A percentile compares a stretch with the other conserved stretches of the same genome.
phyloP scores from a whole-genome alignment of 805 yeast species.

The Gaillardinia entomophila region DNA sequence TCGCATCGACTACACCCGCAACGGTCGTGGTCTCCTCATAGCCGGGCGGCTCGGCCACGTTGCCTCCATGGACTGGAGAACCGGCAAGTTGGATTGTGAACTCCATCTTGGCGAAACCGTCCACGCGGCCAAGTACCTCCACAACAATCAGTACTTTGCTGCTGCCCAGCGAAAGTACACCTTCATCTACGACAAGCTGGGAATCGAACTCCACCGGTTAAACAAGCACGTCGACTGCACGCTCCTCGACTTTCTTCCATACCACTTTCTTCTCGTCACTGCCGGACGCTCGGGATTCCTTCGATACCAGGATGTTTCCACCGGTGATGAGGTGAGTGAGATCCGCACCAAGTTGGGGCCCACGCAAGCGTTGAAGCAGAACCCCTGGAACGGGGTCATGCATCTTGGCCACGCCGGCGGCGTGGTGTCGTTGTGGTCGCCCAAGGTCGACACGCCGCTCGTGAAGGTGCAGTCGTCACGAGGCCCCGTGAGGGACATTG shows the following conservation, averaged over 20 bases:
- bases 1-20: conserved; percentile 70
- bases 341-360: conserved; percentile 86
- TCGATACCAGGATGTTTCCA: conserved; percentile 92
- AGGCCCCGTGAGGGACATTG: conserved; percentile 83
- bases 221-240: conserved; percentile 87
- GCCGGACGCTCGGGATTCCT: conserved; percentile 87
- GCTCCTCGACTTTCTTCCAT: conserved; percentile 80
- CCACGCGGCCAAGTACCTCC: conserved; percentile 83
- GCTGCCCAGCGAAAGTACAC: conserved; percentile 95
- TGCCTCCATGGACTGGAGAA: conserved; percentile 94
- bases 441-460: conserved; percentile 77
- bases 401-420: conserved; percentile 94
- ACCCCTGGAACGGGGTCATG: conserved; percentile 93
- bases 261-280: conserved; percentile 80
- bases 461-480: conserved; percentile 75
- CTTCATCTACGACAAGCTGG: conserved; percentile 85
- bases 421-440: conserved; percentile 90
- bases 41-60: conserved; percentile 94
- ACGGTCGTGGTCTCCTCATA: conserved; percentile 78
- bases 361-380: conserved; percentile 79
- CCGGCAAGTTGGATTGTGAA: conserved; percentile 77
- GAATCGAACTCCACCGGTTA: conserved; percentile 86
- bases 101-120: conserved; percentile 83
- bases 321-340: conserved; percentile 83
- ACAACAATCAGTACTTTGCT: conserved; percentile 90